Conservation (phyloP, 345 rosid genomes). For the Acer yangbiense region DNA sequence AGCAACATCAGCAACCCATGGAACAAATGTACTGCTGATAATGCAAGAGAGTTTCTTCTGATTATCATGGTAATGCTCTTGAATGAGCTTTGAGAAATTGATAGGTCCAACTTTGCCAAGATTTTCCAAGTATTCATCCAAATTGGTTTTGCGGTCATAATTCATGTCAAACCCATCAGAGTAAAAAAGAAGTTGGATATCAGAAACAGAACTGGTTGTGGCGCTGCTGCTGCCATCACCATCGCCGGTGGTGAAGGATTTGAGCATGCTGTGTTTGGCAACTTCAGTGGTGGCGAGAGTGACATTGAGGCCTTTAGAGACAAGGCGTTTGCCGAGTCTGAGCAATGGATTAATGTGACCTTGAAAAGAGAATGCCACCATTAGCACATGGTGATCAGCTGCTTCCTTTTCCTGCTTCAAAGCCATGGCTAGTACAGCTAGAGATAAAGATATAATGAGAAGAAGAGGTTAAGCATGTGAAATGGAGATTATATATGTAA, state of each 20-base stretch:
- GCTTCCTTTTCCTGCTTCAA: neutral
- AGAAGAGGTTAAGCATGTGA: neutral
- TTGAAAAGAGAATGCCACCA: constrained; percentile 42
- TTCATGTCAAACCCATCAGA: constrained; percentile 50
- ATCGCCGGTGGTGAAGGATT: constrained; percentile 15
- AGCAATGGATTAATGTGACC: constrained; percentile 52
- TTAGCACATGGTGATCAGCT: constrained; percentile 34
- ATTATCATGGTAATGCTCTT: neutral
- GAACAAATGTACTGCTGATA: constrained; percentile 47
- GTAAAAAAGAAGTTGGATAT: constrained; percentile 41
- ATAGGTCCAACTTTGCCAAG: constrained; percentile 39
- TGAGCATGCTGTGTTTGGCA: constrained; percentile 35
- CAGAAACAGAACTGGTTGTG: constrained; percentile 22
- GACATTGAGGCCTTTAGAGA: constrained; percentile 42
- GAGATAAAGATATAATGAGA: neutral
- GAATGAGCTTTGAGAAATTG: constrained; percentile 38
- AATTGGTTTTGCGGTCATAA: constrained; percentile 35
- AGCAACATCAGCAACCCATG: constrained; percentile 54
- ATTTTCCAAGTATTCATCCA: constrained; percentile 41
- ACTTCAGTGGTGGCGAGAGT: constrained; percentile 41
- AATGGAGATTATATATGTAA: too few species aligned
- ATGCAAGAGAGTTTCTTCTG: constrained; percentile 44
- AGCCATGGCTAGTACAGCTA: constrained; percentile 13
- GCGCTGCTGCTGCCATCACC: neutral
- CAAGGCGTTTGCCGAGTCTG: constrained; percentile 42